phyloP scores from a whole-genome alignment of 108 stramenopile genomes.

The Skeletonema marinoi region DNA sequence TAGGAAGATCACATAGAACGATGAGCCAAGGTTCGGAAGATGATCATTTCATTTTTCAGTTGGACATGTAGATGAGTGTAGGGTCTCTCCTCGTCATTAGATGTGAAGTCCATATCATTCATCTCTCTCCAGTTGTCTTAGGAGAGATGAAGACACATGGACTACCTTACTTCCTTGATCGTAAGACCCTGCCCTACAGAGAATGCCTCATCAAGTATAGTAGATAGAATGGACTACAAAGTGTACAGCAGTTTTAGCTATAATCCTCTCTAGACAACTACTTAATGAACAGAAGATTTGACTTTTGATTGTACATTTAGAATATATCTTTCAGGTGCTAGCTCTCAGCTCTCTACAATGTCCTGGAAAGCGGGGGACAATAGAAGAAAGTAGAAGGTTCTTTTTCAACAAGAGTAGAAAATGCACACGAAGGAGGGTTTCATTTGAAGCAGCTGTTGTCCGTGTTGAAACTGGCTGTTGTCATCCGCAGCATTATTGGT shows the following conservation, averaged over 20 bases:
- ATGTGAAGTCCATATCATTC: background rate
- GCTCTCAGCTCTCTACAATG: too few species aligned
- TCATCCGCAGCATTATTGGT: too few species aligned
- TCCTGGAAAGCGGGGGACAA: too few species aligned
- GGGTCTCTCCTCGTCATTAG: background rate
- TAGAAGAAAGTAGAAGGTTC: too few species aligned
- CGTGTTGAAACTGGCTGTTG: too few species aligned
- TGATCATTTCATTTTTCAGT: constrained; percentile 32
- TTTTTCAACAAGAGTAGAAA: too few species aligned
- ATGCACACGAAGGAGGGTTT: too few species aligned
- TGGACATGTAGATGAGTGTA: constrained; percentile 23
- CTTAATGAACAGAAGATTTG: background rate
- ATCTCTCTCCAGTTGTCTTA: background rate
- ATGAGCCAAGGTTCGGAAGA: constrained; percentile 7
- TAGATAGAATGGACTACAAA: background rate
- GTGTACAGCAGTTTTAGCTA: background rate
- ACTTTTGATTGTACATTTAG: background rate
- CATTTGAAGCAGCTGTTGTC: too few species aligned
- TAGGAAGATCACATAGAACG: background rate
- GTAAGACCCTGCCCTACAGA: background rate
- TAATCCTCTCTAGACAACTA: background rate
- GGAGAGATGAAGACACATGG: background rate
- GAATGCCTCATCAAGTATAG: background rate
- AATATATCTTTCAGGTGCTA: too few species aligned
- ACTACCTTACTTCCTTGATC: too few species aligned